Evolutionary conservation across 768 basidiomycete genomes (phyloP).

Genomic region (Boletus rufocinnamomeus): DNA sequence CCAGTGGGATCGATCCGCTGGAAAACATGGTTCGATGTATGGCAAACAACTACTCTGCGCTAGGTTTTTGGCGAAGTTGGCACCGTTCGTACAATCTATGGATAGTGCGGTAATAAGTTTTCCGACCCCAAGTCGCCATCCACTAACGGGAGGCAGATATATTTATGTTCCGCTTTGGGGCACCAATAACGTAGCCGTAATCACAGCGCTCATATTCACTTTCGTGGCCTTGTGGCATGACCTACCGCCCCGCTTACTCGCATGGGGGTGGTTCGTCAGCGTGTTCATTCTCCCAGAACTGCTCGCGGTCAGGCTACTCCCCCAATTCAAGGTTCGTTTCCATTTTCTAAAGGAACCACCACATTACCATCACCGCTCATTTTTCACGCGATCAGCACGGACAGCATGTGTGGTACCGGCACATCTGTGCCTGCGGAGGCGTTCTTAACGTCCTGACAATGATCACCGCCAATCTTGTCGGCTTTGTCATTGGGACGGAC

Average conservation of each 20-base stretch:
- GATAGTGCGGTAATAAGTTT: conserved; percentile 69
- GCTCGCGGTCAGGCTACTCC: conserved; percentile 57
- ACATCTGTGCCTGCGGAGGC: conserved; percentile 79
- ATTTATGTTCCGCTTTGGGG: conserved; percentile 95
- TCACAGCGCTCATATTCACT: conserved; percentile 83
- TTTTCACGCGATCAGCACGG: conserved; percentile 55
- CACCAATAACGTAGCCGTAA: conserved; percentile 50
- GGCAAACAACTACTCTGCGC: conserved; percentile 92
- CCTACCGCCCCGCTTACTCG: conserved; percentile 78
- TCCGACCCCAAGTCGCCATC: not conserved
- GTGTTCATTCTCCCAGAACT: conserved; percentile 90
- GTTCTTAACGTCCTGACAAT: conserved; percentile 85
- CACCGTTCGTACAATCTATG: conserved; percentile 96
- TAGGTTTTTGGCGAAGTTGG: conserved; percentile 97
- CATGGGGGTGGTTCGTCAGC: conserved; percentile 97
- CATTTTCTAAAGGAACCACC: not conserved
- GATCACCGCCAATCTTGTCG: conserved; percentile 91
- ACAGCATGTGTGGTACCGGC: conserved; percentile 75
- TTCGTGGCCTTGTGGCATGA: conserved; percentile 99
- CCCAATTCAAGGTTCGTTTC: conserved; percentile 57
- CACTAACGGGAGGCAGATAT: conserved; percentile 55
- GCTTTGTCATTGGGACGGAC: conserved; percentile 89
- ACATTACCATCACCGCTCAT: not conserved
- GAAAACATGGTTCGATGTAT: conserved; percentile 99
- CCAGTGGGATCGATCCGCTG: conserved; percentile 88